Percentiles rank a stretch among this genome's conserved stretches.
Conservation (phyloP, 139 green algal species). For the Chlorella sp. region DNA sequence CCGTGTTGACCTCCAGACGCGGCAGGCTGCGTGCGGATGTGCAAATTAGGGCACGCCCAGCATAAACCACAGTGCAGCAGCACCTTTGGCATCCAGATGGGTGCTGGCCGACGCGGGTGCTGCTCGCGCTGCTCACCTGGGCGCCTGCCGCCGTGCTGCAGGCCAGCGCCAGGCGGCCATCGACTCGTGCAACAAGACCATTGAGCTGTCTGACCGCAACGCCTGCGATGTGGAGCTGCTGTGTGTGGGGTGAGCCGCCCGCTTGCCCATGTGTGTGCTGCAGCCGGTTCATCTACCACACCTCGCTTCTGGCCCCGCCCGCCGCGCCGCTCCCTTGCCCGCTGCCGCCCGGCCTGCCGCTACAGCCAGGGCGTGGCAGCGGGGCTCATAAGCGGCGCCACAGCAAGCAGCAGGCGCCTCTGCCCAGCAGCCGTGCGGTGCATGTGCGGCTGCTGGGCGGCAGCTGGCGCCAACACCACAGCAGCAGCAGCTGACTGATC, state of each 20-base stretch:
- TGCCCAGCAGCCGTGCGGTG: background rate
- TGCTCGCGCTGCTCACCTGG: too few species aligned
- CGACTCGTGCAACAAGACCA: conserved; percentile 70
- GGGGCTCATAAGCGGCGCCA: conserved; percentile 26
- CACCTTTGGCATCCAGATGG: background rate
- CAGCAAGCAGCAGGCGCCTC: background rate
- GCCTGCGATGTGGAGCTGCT: conserved; percentile 96
- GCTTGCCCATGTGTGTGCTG: too few species aligned
- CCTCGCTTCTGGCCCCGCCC: background rate
- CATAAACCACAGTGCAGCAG: too few species aligned
- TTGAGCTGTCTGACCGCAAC: conserved; percentile 89
- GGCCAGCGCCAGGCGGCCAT: conserved; percentile 58
- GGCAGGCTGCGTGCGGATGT: too few species aligned
- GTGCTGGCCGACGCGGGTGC: background rate
- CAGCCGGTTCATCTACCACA: too few species aligned
- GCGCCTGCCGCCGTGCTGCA: background rate
- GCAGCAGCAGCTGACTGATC: background rate
- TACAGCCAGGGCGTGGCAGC: background rate
- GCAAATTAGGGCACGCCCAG: too few species aligned
- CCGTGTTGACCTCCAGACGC: too few species aligned
- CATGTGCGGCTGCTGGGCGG: too few species aligned
- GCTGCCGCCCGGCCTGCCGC: background rate
- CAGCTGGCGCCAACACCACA: background rate
- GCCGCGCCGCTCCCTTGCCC: background rate
- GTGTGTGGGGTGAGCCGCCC: conserved; percentile 67